Percentiles rank a stretch among this genome's conserved stretches.
These are phyloP conservation scores for Conticribra weissflogii DNA, from an alignment of 108 stramenopile genomes.

Conservation along the genomic window DNA sequence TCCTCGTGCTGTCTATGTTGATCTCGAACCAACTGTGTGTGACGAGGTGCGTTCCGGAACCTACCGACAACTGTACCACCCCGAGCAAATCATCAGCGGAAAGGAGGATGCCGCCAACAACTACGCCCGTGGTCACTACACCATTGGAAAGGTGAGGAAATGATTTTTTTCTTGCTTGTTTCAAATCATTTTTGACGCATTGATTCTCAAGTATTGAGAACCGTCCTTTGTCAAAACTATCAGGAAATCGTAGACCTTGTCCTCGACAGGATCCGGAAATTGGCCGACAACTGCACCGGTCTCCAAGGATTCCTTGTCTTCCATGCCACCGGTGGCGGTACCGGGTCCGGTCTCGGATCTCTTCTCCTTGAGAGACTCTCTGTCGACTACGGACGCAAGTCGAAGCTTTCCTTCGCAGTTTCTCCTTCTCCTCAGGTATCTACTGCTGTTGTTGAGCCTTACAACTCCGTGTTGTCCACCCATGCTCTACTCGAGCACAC, in stretches of 20 bases:
- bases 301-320: conserved; percentile 99
- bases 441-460: conserved; percentile 96
- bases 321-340: conserved; percentile 99
- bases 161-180: conserved; percentile 6
- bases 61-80: conserved; percentile 96
- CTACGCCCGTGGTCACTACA: conserved; percentile 99
- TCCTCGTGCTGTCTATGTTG: conserved; percentile 96
- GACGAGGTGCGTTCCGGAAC: conserved; percentile 93
- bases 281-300: conserved; percentile 98
- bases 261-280: conserved; percentile 98
- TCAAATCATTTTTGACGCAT: too few species aligned
- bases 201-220: too few species aligned
- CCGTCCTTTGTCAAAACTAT: not conserved
- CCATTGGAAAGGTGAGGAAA: conserved; percentile 86
- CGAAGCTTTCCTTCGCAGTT: conserved; percentile 98
- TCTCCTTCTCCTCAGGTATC: conserved; percentile 95
- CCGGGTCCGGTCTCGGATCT: conserved; percentile 98
- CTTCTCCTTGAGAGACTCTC: conserved; percentile 97
- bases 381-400: conserved; percentile 99
- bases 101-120: conserved; percentile 99
- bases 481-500: conserved; percentile 96
- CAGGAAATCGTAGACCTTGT: conserved; percentile 98
- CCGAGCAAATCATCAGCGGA: conserved; percentile 98
- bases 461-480: conserved; percentile 96
- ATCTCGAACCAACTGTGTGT: conserved; percentile 98